phyloP scores from a whole-genome alignment of 2,329 filamentous ascomycete genomes.

The Periglandula ipomoeae region DNA sequence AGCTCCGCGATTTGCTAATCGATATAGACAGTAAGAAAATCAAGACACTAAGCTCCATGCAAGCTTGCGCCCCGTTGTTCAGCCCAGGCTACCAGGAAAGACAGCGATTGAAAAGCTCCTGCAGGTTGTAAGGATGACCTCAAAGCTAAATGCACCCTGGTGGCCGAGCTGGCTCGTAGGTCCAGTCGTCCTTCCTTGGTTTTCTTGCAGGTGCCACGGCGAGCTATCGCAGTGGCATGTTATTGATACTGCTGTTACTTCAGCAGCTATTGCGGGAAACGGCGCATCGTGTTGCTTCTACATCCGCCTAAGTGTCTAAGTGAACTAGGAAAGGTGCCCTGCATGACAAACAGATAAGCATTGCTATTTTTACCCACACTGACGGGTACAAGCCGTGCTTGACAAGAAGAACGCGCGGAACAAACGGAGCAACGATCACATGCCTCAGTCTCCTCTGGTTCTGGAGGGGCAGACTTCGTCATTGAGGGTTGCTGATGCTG shows the following conservation, averaged over 20 bases:
- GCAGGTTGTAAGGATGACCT: too few species aligned
- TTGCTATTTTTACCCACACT: neutral
- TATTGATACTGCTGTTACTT: neutral
- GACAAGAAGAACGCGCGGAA: neutral
- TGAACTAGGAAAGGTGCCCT: neutral
- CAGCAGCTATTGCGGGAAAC: neutral
- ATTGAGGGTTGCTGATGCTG: neutral
- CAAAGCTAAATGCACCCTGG: too few species aligned
- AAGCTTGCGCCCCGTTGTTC: too few species aligned
- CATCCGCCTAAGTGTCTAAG: neutral
- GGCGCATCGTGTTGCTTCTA: neutral
- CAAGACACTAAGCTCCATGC: neutral
- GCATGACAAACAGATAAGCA: neutral
- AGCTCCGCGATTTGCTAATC: neutral
- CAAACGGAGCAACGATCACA: neutral
- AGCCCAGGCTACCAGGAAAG: too few species aligned
- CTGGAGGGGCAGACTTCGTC: neutral
- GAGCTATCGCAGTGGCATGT: neutral
- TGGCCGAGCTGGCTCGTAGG: too few species aligned
- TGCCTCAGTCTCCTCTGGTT: neutral
- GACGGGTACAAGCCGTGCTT: neutral
- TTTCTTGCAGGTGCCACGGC: neutral
- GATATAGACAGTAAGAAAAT: neutral
- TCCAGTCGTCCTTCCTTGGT: too few species aligned
- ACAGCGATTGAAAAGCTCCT: too few species aligned